Percentiles rank a stretch among this genome's conserved stretches.
Conservation (phyloP, 352 stramenopile species). For the Globisporangium perplexum region DNA sequence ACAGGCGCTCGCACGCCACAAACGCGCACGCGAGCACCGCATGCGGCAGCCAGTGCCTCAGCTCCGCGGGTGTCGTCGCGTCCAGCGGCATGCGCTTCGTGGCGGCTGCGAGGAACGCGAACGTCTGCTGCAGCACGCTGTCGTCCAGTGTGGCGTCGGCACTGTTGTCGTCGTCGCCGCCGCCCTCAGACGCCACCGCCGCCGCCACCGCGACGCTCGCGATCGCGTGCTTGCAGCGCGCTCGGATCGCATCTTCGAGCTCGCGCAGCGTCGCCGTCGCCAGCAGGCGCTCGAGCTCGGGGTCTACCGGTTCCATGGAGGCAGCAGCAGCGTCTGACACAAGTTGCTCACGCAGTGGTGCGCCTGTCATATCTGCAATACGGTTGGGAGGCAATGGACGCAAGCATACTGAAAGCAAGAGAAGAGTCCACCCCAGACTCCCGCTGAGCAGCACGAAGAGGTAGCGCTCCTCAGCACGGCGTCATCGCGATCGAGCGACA, state of each 20-base stretch:
- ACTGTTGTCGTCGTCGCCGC: background rate
- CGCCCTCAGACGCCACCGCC: background rate
- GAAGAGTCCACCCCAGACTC: no score
- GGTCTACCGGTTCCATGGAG: no score
- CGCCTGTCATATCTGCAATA: no score
- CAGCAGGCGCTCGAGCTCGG: background rate
- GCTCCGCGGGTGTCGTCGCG: constrained; percentile 9
- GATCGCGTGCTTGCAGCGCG: constrained; percentile 2
- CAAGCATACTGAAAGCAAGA: no score
- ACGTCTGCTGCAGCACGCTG: background rate
- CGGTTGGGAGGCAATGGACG: no score
- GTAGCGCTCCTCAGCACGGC: no score
- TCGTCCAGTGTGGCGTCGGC: background rate
- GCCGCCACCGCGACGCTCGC: background rate
- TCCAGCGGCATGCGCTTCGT: background rate
- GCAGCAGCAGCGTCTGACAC: no score
- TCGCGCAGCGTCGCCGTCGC: background rate
- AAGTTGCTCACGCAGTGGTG: no score
- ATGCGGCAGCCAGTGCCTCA: constrained; percentile 35
- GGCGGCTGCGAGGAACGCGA: background rate
- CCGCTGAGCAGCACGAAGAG: no score
- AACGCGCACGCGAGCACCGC: constrained; percentile 30
- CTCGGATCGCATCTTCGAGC: constrained; percentile 5
- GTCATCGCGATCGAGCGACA: no score
- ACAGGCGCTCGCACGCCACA: constrained; percentile 19